These are phyloP conservation scores for Ceratobasidium sp. DNA, from an alignment of 1,284 basidiomycete genomes.

Conservation along the genomic window DNA sequence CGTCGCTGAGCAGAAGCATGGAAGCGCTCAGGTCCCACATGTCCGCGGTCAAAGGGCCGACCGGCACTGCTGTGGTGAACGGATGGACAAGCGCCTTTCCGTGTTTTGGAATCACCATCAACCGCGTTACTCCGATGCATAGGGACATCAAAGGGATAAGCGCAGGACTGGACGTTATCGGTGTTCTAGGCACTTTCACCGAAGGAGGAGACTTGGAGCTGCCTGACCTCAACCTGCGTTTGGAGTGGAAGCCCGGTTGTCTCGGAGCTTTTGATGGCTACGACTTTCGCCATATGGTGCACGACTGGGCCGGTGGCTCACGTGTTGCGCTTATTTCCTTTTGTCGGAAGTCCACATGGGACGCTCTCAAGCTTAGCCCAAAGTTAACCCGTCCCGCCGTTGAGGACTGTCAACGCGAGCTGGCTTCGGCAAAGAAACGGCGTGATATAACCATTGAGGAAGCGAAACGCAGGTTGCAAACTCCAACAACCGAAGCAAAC, in stretches of 20 bases:
- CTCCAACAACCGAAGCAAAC: too few relatives aligned
- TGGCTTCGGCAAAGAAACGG: too few relatives aligned
- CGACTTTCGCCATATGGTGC: background rate
- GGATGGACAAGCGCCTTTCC: slow-evolving; percentile 26
- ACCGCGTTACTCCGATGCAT: background rate
- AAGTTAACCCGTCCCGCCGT: background rate
- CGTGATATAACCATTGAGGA: too few relatives aligned
- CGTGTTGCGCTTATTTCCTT: slow-evolving; percentile 3
- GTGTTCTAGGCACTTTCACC: slow-evolving; percentile 6
- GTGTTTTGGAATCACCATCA: background rate
- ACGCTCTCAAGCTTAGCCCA: background rate
- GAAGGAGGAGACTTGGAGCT: background rate
- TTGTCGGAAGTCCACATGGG: slow-evolving; percentile 8
- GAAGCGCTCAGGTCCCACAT: background rate
- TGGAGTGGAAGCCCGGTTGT: slow-evolving; percentile 17
- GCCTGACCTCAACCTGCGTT: background rate
- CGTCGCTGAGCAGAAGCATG: background rate
- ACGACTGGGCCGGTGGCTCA: background rate
- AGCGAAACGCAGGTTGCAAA: too few relatives aligned
- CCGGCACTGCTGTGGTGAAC: background rate
- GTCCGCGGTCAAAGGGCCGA: slow-evolving; percentile 2
- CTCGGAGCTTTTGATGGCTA: slow-evolving; percentile 25
- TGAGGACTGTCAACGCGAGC: background rate
- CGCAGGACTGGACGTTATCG: slow-evolving; percentile 20
- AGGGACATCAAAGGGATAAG: slow-evolving; percentile 6